Base-by-base conservation (phyloP, 345 rosid species). In the Aegle marmelos region DNA sequence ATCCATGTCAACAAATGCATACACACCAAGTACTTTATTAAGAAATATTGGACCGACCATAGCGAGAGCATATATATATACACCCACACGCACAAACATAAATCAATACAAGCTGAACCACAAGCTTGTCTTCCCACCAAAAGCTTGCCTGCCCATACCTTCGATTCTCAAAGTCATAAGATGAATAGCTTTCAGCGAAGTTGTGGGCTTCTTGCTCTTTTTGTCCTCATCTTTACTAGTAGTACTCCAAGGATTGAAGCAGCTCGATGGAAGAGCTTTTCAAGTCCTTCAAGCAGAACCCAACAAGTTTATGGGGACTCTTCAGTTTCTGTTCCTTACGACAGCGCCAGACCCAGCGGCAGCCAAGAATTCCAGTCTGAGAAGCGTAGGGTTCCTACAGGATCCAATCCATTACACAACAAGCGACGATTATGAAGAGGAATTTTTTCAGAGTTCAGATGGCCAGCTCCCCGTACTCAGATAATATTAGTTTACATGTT, bases 341-440 rank as follows among this genome's bases (percentile, higher is more conserved):
- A 48, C 63, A 21, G 66, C 28, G 17, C 53, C 63, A 58, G 66
- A 11, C 50, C 50, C 56, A 37, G 72, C 61, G 10, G 48, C 27
- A 11, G 48, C 13, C 72, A 39, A 50, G 64, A 53, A 9, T 62
- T 71, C 37, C n/a, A 78, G 39, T 65, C 76, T 13, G 34, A 78
- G 76, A 78, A 78, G 77, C 53, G 81, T 16, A 72, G 39, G n/a
- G 72, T 78, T 72, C 81, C 81, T 27, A 78, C 81, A 9, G 81
- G 81, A 78, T 78, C 81, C 27, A 78, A 78, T 62, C 81, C 81
- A 34, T 64, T 78, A 9, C 81, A 78, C 68, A 78, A 78, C 72
- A 78, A 37, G 45, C 64, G 81, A 69, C 21, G 33, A 4, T 53
- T 53, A 54, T 45, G 70, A 41, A 25, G 50, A 6, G 34, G 10